Percentiles rank a stretch among this genome's conserved stretches.
phyloP scores from a whole-genome alignment of 352 stramenopile genomes.

The Phytophthora capsici region DNA sequence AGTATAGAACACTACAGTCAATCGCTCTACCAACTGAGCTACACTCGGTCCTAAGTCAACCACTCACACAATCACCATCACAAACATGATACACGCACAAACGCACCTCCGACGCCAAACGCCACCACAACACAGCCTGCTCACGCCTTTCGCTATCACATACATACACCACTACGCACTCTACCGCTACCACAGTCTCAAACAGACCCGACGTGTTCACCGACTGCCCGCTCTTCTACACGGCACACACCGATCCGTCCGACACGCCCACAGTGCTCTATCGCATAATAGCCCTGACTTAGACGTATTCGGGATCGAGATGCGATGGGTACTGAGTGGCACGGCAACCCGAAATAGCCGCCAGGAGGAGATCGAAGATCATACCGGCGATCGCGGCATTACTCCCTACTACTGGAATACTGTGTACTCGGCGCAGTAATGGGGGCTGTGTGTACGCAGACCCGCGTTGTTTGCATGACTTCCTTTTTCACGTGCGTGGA shows the following conservation, averaged over 20 bases:
- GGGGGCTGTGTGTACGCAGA: too few species aligned
- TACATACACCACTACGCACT: neutral
- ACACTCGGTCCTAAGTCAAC: neutral
- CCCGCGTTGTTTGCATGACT: too few species aligned
- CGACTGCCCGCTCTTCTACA: neutral
- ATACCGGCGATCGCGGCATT: too few species aligned
- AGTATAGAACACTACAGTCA: slow-evolving; percentile 7
- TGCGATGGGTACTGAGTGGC: too few species aligned
- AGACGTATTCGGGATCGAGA: too few species aligned
- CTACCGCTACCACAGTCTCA: neutral
- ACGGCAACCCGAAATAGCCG: too few species aligned
- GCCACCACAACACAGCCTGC: neutral
- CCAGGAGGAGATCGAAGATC: too few species aligned
- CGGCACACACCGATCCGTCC: neutral
- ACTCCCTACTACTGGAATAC: too few species aligned
- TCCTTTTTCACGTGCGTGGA: too few species aligned
- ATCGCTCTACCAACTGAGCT: slow-evolving; percentile 1
- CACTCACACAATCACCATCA: neutral
- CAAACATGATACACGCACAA: neutral
- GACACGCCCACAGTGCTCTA: neutral
- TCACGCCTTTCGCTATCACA: neutral
- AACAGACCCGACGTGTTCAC: neutral
- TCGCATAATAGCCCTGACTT: neutral
- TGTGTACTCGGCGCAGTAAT: too few species aligned
- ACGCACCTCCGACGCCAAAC: neutral